Conservation (phyloP, 2,329 filamentous ascomycete species). For the Cladosporium phlei region DNA sequence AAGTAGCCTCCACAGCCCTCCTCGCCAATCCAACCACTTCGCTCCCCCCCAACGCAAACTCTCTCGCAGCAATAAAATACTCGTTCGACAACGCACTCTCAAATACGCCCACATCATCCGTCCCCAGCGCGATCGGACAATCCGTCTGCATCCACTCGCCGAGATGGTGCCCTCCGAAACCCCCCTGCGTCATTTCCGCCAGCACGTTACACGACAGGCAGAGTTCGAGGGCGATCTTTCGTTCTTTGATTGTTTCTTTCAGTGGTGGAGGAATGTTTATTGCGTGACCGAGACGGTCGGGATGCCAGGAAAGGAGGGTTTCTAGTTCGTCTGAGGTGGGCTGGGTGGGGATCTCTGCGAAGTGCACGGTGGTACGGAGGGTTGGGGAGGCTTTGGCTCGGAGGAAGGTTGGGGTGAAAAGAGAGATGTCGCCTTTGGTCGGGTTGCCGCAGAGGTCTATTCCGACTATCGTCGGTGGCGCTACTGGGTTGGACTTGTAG, state of each 20-base stretch:
- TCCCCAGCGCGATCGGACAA: conserved; percentile 66
- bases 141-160: conserved; percentile 61
- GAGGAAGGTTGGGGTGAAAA: conserved; percentile 57
- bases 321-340: conserved; percentile 57
- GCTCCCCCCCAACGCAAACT: conserved; percentile 55
- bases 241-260: conserved; percentile 51
- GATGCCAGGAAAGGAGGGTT: conserved; percentile 60
- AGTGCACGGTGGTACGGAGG: conserved; percentile 68
- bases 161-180: conserved; percentile 68
- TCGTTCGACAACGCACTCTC: conserved; percentile 72
- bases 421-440: conserved; percentile 53
- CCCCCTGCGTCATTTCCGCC: conserved; percentile 65
- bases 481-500: not conserved
- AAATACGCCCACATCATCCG: conserved; percentile 79
- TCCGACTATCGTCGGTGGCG: conserved; percentile 57
- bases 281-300: conserved; percentile 70
- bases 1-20: conserved; percentile 61
- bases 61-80: conserved; percentile 65
- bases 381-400: conserved; percentile 52
- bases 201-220: conserved; percentile 79
- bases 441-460: conserved; percentile 79
- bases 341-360: conserved; percentile 63
- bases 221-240: conserved; percentile 63
- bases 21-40: conserved; percentile 55
- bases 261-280: conserved; percentile 64